Evolutionary conservation across 148 eudicot species (phyloP).

Genomic region (Silene latifolia): DNA sequence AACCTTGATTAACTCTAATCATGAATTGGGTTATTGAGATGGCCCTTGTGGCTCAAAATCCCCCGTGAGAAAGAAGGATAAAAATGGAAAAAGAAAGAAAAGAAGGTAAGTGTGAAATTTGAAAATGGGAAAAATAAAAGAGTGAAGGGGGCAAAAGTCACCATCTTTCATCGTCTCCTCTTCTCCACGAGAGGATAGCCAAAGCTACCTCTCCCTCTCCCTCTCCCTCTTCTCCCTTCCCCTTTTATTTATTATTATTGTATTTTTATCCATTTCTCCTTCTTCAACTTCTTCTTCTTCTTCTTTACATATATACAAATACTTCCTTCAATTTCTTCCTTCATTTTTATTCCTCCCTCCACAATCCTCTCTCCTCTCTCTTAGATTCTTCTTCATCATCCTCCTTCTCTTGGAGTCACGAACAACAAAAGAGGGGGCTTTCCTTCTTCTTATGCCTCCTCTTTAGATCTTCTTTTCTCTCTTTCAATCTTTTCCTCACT

Average conservation of each 20-base stretch:
- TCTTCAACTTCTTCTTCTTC: conserved; percentile 25
- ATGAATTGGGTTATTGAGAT: too few species aligned
- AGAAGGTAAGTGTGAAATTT: conserved; percentile 8
- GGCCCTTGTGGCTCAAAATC: not conserved
- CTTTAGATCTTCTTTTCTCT: conserved; percentile 44
- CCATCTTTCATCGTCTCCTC: conserved; percentile 60
- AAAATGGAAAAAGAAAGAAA: not conserved
- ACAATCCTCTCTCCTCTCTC: conserved; percentile 10
- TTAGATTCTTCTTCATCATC: conserved; percentile 8
- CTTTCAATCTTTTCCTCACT: not conserved
- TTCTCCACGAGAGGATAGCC: conserved; percentile 63
- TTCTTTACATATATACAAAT: conserved; percentile 36
- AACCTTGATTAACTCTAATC: too few species aligned
- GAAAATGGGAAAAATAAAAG: conserved; percentile 30
- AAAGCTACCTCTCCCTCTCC: conserved; percentile 31
- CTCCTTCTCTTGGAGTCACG: conserved; percentile 7
- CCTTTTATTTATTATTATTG: not conserved
- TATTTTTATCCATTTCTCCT: conserved; percentile 34
- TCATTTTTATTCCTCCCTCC: conserved; percentile 9
- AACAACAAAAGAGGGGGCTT: conserved; percentile 51
- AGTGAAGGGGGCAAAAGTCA: conserved; percentile 37
- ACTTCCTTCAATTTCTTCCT: conserved; percentile 13
- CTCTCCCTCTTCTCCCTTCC: conserved; percentile 20
- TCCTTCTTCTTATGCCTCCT: conserved; percentile 53
- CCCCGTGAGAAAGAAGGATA: not conserved